phyloP scores from a whole-genome alignment of 148 eudicot genomes.

The Vaccinium myrtillus region DNA sequence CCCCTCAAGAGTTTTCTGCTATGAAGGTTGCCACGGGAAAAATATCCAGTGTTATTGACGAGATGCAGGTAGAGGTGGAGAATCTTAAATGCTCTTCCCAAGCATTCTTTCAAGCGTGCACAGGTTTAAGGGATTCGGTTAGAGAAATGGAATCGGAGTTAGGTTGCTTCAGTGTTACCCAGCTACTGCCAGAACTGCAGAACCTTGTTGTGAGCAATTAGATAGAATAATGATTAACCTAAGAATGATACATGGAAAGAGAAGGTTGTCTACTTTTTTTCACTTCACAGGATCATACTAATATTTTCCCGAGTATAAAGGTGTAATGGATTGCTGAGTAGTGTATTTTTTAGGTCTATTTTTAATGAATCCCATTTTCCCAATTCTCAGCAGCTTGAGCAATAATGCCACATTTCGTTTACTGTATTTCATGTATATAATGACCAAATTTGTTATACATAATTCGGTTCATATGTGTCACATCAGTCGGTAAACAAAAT shows the following conservation, averaged over 20 bases:
- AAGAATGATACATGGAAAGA: background rate
- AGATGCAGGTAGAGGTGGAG: constrained; percentile 45
- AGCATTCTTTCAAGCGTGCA: constrained; percentile 49
- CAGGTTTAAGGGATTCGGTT: constrained; percentile 39
- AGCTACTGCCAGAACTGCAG: constrained; percentile 45
- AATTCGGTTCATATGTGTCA: background rate
- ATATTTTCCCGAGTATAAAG: background rate
- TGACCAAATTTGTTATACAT: no score
- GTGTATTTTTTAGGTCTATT: background rate
- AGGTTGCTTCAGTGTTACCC: constrained; percentile 20
- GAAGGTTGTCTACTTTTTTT: background rate
- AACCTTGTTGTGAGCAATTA: constrained; percentile 41
- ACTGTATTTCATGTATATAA: no score
- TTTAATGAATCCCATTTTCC: background rate
- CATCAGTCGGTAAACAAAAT: no score
- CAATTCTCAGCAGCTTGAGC: background rate
- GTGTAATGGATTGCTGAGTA: background rate
- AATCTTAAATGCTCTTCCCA: constrained; percentile 39
- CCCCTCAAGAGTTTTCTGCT: constrained; percentile 73
- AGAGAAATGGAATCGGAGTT: constrained; percentile 36
- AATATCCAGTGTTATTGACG: constrained; percentile 40
- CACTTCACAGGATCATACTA: background rate
- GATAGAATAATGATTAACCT: background rate
- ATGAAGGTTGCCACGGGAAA: constrained; percentile 46
- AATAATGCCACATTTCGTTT: background rate